Evolutionary conservation across 345 rosid species (phyloP), one percentile per base, ranked within the genome.

Genomic region (Anastatica hierochuntica): DNA sequence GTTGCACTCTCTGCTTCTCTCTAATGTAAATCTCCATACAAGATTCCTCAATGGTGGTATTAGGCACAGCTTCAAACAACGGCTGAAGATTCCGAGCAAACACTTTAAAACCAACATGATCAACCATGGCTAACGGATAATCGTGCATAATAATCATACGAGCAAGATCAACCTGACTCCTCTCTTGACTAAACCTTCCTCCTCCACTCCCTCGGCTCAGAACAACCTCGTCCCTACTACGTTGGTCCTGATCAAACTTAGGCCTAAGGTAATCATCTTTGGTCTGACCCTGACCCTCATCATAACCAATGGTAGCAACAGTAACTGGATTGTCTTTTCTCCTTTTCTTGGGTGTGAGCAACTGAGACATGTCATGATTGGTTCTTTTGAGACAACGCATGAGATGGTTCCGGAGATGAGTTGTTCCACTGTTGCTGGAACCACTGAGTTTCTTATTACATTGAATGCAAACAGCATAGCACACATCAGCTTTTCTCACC

Each of bases 11-110:
- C 75, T 79, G 79, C 67, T 88, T 92, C 81, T 84, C 96, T 60
- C 78, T 79, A 45, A 46, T 59, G 49, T 87, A 92, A 50, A 90
- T 75, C 36, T 90, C 85, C 76, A 79, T 60, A 66, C 96, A 90
- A 3, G 87, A 77, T 4, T 64, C 67, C 72, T 84, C 92, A 58
- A 84, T 58, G 10, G 73, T 66, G 45, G 60, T 62, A 62, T 73
- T 77, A 14, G 88, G 83, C 46, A 72, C 58, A 68, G 81, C 60
- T 57, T 90, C 94, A 35, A 90, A 88, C 62, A 84, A 63, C 2
- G 95, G 97, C 70, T 87, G 98, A 23, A 90, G 86, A 64, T 90
- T 90, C 73, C 79, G 82, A 58, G 85, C 87, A 75, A 90, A 90
- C 19, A 67, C 75, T 67, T 82, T 86, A 79, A 90, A 86, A 7